phyloP scores from a whole-genome alignment of 306 rosid species.

The barrel medic (Medicago truncatula) region MtrunA17r5.0-ANR NC_053049.1:38812001-38812500 shows the following conservation, averaged over 20 bases:
- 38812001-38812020: too few species aligned
- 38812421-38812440: conserved; percentile 97
- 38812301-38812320: conserved; percentile 86
- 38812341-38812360: conserved; percentile 66
- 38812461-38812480: conserved; percentile 80
- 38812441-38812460: conserved; percentile 85
- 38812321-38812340: conserved; percentile 73
- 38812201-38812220: conserved; percentile 96
- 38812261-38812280: conserved; percentile 72
- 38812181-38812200: conserved; percentile 45
- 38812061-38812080: too few species aligned
- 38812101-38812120: too few species aligned
- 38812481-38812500: conserved; percentile 95
- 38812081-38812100: too few species aligned
- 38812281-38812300: conserved; percentile 60
- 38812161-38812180: neutral
- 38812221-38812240: conserved; percentile 88
- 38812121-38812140: too few species aligned
- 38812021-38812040: too few species aligned
- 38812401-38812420: conserved; percentile 71
- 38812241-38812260: conserved; percentile 83
- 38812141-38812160: too few species aligned
- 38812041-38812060: too few species aligned
- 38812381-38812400: conserved; percentile 61
- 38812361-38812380: conserved; percentile 62